These are phyloP conservation scores for Trebouxia sp. DNA, from an alignment of 139 green algal species.

Conservation along the genomic window DNA sequence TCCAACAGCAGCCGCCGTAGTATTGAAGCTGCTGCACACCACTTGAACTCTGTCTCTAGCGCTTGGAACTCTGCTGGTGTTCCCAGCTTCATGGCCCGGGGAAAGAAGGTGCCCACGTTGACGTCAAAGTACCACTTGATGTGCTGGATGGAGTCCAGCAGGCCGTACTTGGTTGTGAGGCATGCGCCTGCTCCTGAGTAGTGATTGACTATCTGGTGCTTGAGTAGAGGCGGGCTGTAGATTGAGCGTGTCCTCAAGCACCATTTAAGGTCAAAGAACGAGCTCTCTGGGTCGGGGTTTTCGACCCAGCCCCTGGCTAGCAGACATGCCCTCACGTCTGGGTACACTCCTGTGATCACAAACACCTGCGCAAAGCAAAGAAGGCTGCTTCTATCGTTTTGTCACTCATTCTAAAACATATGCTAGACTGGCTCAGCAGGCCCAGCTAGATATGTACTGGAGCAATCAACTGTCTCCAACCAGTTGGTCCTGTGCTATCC, in stretches of 20 bases:
- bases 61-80: conserved; percentile 32
- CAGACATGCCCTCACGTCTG: conserved; percentile 38
- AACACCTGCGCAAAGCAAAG: conserved; percentile 26
- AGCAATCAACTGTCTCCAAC: no score
- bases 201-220: conserved; percentile 49
- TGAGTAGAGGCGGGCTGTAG: conserved; percentile 33
- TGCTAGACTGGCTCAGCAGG: no score
- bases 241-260: conserved; percentile 45
- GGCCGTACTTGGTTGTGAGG: conserved; percentile 53
- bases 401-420: no score
- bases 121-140: conserved; percentile 44
- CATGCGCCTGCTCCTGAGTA: conserved; percentile 41
- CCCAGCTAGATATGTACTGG: no score
- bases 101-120: conserved; percentile 45
- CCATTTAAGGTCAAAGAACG: conserved; percentile 55
- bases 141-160: conserved; percentile 46
- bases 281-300: conserved; percentile 46
- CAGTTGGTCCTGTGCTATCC: no score
- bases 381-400: background rate
- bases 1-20: conserved; percentile 45
- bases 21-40: conserved; percentile 44
- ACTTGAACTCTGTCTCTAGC: conserved; percentile 47
- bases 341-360: conserved; percentile 24
- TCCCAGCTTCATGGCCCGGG: conserved; percentile 46
- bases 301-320: conserved; percentile 47